Evolutionary conservation across 2,329 filamentous ascomycete genomes (phyloP).

Genomic region (Calonectria honghensis): DNA sequence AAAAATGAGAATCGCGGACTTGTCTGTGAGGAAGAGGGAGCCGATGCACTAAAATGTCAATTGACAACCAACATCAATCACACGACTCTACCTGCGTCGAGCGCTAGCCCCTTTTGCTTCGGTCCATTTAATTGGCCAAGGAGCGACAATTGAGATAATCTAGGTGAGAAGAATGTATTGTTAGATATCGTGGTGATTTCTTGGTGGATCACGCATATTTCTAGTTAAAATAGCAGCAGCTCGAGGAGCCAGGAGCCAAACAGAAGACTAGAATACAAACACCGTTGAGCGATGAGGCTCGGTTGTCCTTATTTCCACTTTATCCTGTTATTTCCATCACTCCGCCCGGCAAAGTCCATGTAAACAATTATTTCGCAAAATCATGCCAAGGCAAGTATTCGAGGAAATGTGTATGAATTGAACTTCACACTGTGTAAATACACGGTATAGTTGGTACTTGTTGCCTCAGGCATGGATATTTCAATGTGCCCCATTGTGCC

Average conservation of each 20-base stretch:
- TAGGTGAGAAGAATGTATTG: too few relatives aligned
- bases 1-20: too few relatives aligned
- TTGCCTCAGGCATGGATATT: conserved; percentile 49
- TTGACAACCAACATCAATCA: too few relatives aligned
- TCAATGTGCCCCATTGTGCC: conserved; percentile 40
- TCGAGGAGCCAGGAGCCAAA: too few relatives aligned
- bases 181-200: background rate
- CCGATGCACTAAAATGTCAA: too few relatives aligned
- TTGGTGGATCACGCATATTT: too few relatives aligned
- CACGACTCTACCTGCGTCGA: too few relatives aligned
- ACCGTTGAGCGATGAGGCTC: too few relatives aligned
- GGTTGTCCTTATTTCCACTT: background rate
- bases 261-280: too few relatives aligned
- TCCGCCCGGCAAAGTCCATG: background rate
- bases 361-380: background rate
- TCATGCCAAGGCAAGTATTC: background rate
- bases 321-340: background rate
- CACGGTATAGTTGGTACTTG: background rate
- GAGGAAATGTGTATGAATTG: background rate
- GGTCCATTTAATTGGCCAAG: background rate
- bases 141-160: background rate
- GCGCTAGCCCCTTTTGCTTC: too few relatives aligned
- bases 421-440: background rate
- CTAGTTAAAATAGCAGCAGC: too few relatives aligned
- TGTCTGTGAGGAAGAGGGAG: too few relatives aligned